A percentile compares a stretch with the other conserved stretches of the same genome.
Conservation (phyloP, 2,329 filamentous ascomycete species). For the Ceratocystis ficicola region DNA sequence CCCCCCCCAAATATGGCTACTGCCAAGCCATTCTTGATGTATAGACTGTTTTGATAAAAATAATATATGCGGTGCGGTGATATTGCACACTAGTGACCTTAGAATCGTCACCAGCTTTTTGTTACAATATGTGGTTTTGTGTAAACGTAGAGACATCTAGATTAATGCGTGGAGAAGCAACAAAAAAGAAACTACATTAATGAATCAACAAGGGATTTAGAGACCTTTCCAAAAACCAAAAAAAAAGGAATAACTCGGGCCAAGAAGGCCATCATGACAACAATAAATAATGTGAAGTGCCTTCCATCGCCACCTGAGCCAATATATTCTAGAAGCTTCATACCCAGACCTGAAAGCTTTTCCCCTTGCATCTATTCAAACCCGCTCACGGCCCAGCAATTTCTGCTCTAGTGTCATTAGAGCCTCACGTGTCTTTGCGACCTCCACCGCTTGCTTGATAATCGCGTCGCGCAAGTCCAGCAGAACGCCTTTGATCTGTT, state of each 20-base stretch:
- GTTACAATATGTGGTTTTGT: neutral
- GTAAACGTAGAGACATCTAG: neutral
- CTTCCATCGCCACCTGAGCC: neutral
- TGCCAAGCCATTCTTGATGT: neutral
- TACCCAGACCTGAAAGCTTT: slow-evolving; percentile 1
- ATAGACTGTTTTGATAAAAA: neutral
- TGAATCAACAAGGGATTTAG: neutral
- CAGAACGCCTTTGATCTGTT: slow-evolving; percentile 32
- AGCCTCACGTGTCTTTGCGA: slow-evolving; percentile 34
- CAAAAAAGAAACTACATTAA: neutral
- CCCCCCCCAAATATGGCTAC: neutral
- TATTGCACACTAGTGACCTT: neutral
- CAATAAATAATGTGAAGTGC: neutral
- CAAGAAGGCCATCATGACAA: slow-evolving; percentile 14
- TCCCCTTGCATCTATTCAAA: slow-evolving; percentile 2
- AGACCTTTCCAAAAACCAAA: neutral
- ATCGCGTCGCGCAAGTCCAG: slow-evolving; percentile 34
- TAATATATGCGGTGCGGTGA: neutral
- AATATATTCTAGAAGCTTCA: neutral
- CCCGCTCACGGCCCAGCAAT: slow-evolving; percentile 26
- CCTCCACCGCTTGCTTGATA: slow-evolving; percentile 33
- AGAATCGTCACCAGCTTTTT: neutral
- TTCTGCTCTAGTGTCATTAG: slow-evolving; percentile 34
- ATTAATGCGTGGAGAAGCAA: neutral
- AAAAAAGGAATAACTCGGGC: neutral